phyloP scores from a whole-genome alignment of 177 flowering plant genomes.

The Tripterygium wilfordii region DNA sequence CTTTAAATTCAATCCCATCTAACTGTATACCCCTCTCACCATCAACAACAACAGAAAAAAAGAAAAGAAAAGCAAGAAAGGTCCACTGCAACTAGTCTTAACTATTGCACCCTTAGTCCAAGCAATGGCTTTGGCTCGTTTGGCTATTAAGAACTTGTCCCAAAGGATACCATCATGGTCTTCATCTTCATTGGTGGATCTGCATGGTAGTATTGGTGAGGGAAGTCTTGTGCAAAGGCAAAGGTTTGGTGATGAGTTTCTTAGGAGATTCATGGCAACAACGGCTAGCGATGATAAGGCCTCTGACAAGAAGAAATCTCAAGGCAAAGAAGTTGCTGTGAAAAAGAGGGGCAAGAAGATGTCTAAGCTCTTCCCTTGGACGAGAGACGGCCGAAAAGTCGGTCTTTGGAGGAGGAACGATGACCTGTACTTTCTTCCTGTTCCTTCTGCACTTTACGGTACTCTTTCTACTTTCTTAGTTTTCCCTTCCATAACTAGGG shows the following conservation, averaged over 20 bases:
- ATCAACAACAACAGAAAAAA: background rate
- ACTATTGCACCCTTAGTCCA: too few species aligned
- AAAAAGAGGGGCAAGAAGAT: conserved; percentile 24
- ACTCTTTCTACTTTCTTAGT: too few species aligned
- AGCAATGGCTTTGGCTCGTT: conserved; percentile 51
- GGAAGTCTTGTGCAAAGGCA: conserved; percentile 10
- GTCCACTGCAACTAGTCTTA: too few species aligned
- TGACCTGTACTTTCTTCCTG: too few species aligned
- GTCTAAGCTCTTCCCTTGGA: conserved; percentile 27
- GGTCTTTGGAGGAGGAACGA: conserved; percentile 34
- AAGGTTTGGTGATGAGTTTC: conserved; percentile 10
- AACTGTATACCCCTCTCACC: background rate
- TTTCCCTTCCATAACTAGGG: too few species aligned
- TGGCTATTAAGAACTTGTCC: conserved; percentile 37
- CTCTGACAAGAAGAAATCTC: conserved; percentile 13
- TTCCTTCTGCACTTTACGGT: conserved; percentile 33
- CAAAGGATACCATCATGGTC: conserved; percentile 25
- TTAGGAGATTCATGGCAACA: conserved; percentile 22
- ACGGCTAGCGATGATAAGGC: conserved; percentile 10
- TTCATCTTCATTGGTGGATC: conserved; percentile 9
- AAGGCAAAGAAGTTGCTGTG: conserved; percentile 31
- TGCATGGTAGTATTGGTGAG: background rate
- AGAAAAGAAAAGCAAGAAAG: too few species aligned
- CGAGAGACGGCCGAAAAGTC: conserved; percentile 10
- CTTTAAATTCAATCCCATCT: conserved; percentile 7